phyloP scores from a whole-genome alignment of 1,139 yeast genomes.

The Candida dubliniensis region DNA sequence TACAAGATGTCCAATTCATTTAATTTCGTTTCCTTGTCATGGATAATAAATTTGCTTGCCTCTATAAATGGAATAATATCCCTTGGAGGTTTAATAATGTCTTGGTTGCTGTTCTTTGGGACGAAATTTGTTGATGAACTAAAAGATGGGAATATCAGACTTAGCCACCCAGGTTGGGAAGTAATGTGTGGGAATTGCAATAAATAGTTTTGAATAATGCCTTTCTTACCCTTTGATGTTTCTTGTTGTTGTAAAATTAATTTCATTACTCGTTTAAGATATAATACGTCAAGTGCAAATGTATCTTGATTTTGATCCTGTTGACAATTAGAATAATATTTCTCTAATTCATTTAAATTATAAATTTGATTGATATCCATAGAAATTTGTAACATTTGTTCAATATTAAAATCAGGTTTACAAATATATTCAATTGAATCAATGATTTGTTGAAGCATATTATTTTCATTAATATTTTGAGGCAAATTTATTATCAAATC shows the following conservation, averaged over 20 bases:
- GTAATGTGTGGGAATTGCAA: slow-evolving; percentile 7
- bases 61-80: slow-evolving; percentile 4
- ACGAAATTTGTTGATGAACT: slow-evolving; percentile 5
- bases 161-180: slow-evolving; percentile 10
- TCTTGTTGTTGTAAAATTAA: neutral
- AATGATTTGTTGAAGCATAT: slow-evolving; percentile 7
- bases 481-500: slow-evolving; percentile 14
- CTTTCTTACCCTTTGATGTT: neutral
- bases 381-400: slow-evolving; percentile 3
- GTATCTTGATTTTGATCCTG: neutral
- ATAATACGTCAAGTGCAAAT: slow-evolving; percentile 3
- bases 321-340: neutral
- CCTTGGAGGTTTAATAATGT: neutral
- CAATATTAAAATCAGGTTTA: slow-evolving; percentile 6
- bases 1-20: slow-evolving; percentile 8
- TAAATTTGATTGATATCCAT: slow-evolving; percentile 3
- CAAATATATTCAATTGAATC: slow-evolving; percentile 7
- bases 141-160: slow-evolving; percentile 9
- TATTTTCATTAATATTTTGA: no score
- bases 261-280: slow-evolving; percentile 8
- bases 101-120: no score
- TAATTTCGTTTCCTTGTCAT: neutral
- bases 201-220: neutral
- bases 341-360: slow-evolving; percentile 1
- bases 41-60: neutral